Base-by-base conservation (phyloP, 1,284 basidiomycete genomes). In the Austroboletus rostrupii region DNA sequence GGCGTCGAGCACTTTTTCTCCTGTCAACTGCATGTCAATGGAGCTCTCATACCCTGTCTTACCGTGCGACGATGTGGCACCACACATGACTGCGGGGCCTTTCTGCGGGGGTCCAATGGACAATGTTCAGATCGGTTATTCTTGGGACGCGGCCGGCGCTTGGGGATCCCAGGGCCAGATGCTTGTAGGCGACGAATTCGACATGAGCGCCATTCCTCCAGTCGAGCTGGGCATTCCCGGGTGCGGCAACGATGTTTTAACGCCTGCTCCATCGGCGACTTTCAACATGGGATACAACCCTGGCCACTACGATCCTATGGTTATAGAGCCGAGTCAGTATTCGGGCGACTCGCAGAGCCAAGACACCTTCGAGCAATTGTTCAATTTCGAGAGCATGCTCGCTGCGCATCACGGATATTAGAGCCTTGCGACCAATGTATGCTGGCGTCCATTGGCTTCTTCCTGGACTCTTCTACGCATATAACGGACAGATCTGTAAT, bases 151-250 rank as follows among this genome's bases (percentile, higher is more conserved):
- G 10, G 56, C 60, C 26, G 49, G 57, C 14, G 48, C 61, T 33
- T 66, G 67, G 61, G 74, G 70, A 59, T 62, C 47, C 31, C 67
- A 68, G 31, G 43, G 49, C 14, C 68, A 70, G 35, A 57, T 69
- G 50, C 63, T 78, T 51, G 66, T 66, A 40, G 69, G 66, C 36
- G 76, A 76, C 56, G 74, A 78, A 64, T 77, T 78, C 61, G 75
- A 75, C 59, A 61, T 78, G 53, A 57, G 46, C 47, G 60, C 71
- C 28, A 77, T 77, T 53, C 75, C 74, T 37, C 74, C 76, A 0
- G 70, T 78, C 61, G 72, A 77, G 51, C 61, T 77, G 43, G 74
- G 74, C 21, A 56, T 74, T 29, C 64, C 69, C 36, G 64, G 58
- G 5, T 68, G 66, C 16, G 61, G 61, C 32, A 54, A 65, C 36